phyloP scores from a whole-genome alignment of 2,329 filamentous ascomycete genomes.

The Neurospora sp. region DNA sequence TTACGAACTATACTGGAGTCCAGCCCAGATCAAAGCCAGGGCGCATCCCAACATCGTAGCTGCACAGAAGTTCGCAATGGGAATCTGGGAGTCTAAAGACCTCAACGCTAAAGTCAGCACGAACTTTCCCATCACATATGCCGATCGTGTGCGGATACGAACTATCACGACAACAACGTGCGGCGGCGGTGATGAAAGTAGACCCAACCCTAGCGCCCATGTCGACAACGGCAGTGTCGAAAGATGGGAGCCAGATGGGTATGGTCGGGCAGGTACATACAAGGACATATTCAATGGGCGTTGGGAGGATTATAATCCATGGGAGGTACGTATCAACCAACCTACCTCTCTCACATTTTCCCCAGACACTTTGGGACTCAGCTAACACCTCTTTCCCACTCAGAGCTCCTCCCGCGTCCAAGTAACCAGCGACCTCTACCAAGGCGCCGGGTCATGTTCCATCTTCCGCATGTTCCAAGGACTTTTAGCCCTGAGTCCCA shows the following conservation, averaged over 20 bases:
- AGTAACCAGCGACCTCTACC: constrained; percentile 60
- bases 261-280: constrained; percentile 52
- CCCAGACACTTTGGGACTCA: background rate
- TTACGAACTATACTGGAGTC: constrained; percentile 31
- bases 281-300: constrained; percentile 53
- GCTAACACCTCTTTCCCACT: background rate
- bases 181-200: background rate
- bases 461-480: constrained; percentile 75
- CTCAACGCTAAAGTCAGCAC: constrained; percentile 33
- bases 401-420: constrained; percentile 45
- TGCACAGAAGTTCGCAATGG: constrained; percentile 38
- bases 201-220: constrained; percentile 44
- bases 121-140: constrained; percentile 46
- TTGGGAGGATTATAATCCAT: constrained; percentile 70
- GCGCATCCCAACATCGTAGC: constrained; percentile 30
- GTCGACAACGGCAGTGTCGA: constrained; percentile 57
- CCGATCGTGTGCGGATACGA: constrained; percentile 49
- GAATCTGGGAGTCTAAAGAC: constrained; percentile 42
- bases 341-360: background rate
- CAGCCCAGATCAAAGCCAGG: constrained; percentile 29
- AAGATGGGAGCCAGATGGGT: constrained; percentile 56
- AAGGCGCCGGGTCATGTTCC: constrained; percentile 61
- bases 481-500: constrained; percentile 59
- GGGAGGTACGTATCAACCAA: constrained; percentile 42
- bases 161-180: constrained; percentile 4